phyloP scores from a whole-genome alignment of 2,329 filamentous ascomycete species.

The Lecanicillium sp. region DNA sequence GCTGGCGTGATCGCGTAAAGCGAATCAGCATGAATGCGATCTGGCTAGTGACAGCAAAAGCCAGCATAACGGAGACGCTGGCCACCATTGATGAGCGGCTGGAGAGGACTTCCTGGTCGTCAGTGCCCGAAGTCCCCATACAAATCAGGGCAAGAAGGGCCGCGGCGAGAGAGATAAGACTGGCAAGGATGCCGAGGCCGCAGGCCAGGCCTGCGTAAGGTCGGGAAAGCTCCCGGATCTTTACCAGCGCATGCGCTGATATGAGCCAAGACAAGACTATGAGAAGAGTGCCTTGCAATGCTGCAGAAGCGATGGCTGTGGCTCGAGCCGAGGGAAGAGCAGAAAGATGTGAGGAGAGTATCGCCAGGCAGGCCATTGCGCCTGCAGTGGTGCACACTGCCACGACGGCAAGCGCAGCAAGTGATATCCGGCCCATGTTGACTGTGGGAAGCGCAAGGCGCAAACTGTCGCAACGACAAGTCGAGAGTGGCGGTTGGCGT shows the following conservation, averaged over 20 bases:
- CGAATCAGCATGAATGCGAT: conserved; percentile 42
- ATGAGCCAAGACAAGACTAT: conserved; percentile 10
- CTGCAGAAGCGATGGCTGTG: conserved; percentile 33
- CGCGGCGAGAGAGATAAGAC: conserved; percentile 38
- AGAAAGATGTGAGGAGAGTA: background rate
- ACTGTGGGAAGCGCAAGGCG: too few species aligned
- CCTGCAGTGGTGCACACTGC: conserved; percentile 10
- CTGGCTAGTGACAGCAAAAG: conserved; percentile 40
- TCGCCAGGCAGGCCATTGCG: background rate
- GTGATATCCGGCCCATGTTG: conserved; percentile 4
- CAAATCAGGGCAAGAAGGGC: conserved; percentile 40
- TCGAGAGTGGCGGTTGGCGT: background rate
- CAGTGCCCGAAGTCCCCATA: conserved; percentile 30
- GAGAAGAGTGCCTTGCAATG: conserved; percentile 29
- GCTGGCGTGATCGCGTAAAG: conserved; percentile 33
- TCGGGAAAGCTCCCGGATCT: conserved; percentile 21
- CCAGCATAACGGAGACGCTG: conserved; percentile 40
- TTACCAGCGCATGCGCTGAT: conserved; percentile 4
- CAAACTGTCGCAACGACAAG: background rate
- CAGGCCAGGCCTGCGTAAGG: conserved; percentile 22
- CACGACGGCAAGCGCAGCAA: background rate
- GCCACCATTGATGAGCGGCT: conserved; percentile 32
- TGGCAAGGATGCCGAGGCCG: conserved; percentile 31
- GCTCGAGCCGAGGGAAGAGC: background rate
- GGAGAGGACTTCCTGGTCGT: conserved; percentile 14